These are phyloP conservation scores for Xylariaceae sp. DNA, from an alignment of 2,329 filamentous ascomycete species.

Conservation along the genomic window DNA sequence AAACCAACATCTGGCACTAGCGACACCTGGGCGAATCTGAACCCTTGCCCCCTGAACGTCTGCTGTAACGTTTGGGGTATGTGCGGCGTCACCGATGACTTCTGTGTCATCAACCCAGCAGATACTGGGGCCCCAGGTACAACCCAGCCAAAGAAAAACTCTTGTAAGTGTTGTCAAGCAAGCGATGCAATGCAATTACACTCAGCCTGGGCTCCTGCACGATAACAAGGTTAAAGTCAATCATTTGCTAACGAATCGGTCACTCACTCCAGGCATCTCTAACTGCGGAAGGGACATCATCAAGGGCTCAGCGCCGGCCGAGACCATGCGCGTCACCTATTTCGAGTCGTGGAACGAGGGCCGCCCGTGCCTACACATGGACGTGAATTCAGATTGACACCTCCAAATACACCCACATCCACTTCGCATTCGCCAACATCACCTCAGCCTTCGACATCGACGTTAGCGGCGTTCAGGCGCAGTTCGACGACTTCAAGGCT, in stretches of 20 bases:
- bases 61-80: slow-evolving; percentile 19
- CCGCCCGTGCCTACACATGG: slow-evolving; percentile 29
- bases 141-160: background rate
- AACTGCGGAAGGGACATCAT: slow-evolving; percentile 4
- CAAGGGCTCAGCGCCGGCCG: background rate
- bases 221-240: too few relatives aligned
- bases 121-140: slow-evolving; percentile 9
- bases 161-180: background rate
- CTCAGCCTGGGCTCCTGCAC: background rate
- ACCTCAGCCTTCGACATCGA: slow-evolving; percentile 10
- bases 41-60: slow-evolving; percentile 17
- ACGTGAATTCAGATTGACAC: slow-evolving; percentile 26
- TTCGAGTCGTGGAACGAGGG: slow-evolving; percentile 27
- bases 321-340: slow-evolving; percentile 16
- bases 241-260: too few relatives aligned
- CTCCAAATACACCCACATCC: slow-evolving; percentile 25
- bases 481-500: slow-evolving; percentile 30
- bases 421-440: slow-evolving; percentile 27
- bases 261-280: background rate
- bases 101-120: background rate
- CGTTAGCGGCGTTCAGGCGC: slow-evolving; percentile 22
- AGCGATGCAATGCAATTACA: background rate
- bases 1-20: background rate
- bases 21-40: slow-evolving; percentile 12
- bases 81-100: slow-evolving; percentile 33